A percentile compares a stretch with the other conserved stretches of the same genome.
These are phyloP conservation scores for Saturnispora ahearnii DNA, from an alignment of 805 yeast species.

Conservation along the genomic window DNA sequence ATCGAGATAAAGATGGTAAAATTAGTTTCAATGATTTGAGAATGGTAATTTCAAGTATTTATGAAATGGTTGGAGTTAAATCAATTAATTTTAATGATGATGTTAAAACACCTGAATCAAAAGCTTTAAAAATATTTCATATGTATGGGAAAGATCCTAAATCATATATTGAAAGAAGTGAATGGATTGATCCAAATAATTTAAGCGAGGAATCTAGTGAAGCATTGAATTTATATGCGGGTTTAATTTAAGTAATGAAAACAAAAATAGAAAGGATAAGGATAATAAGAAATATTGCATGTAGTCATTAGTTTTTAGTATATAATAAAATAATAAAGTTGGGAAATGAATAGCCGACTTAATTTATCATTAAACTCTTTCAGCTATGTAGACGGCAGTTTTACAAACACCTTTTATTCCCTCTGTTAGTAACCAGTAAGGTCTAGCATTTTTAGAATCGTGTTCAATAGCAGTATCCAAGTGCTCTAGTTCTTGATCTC, in stretches of 20 bases:
- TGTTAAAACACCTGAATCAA: slow-evolving; percentile 82
- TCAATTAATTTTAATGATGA: slow-evolving; percentile 86
- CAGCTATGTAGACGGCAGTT: slow-evolving; percentile 89
- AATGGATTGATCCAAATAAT: slow-evolving; percentile 74
- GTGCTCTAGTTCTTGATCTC: slow-evolving; percentile 95
- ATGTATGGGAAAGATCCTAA: slow-evolving; percentile 1
- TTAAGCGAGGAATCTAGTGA: slow-evolving; percentile 67
- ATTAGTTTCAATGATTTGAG: slow-evolving; percentile 73
- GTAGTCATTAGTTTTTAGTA: neutral
- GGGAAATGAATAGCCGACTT: too few species aligned
- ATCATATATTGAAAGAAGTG: slow-evolving; percentile 54
- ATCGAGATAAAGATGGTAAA: slow-evolving; percentile 68
- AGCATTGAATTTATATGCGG: slow-evolving; percentile 52
- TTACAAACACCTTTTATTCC: slow-evolving; percentile 73
- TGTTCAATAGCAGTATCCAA: slow-evolving; percentile 86
- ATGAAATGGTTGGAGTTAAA: slow-evolving; percentile 83
- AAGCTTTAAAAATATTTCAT: slow-evolving; percentile 61
- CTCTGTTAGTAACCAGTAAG: slow-evolving; percentile 83
- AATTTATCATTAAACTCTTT: slow-evolving; percentile 44
- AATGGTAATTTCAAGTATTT: slow-evolving; percentile 70
- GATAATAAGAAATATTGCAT: neutral
- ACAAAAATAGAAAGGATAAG: neutral
- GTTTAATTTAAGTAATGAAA: slow-evolving; percentile 16
- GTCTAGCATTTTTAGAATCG: slow-evolving; percentile 89
- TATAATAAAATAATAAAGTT: too few species aligned